Evolutionary conservation across 2,329 filamentous ascomycete genomes (phyloP), one percentile per base, ranked within the genome.

Genomic region (Coniochaeta ligniaria): DNA sequence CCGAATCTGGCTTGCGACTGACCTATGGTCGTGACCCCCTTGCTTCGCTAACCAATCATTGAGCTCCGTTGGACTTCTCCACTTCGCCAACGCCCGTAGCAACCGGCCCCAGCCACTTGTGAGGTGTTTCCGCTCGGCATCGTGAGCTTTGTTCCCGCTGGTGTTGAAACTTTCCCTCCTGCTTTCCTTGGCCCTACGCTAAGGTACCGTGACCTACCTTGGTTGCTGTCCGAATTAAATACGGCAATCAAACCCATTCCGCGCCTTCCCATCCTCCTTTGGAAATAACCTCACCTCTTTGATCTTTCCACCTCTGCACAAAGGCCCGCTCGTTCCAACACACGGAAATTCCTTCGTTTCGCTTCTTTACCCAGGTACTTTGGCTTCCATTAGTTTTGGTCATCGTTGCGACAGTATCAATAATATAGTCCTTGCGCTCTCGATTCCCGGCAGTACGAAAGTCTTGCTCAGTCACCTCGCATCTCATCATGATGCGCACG

Each of bases 401-500:
- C 2, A 7, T 47, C 14, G 43, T 14, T 24, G 20, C 43, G 20
- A 47, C n/a, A 24, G n/a, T 11, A 47, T 47, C 43, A n/a, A 41
- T n/a, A 41, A 41, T 41, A 3, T 38, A n/a, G 16, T 41, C 16
- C 38, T 20, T n/a, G 38, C 16, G 38, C 17, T 20, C n/a, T 41
- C 17, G 17, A 3, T 41, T 41, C 17, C 17, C 17, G n/a, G 17
- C 38, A 41, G 11, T 41, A 41, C 35, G 35, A 36, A 36, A 11
- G 6, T n/a, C 16, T 41, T 3, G 12, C 38, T 41, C 38, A 8
- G 38, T n/a, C 38, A n/a, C 16, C 16, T 41, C 17, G 12, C 35
- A 43, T 20, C 26, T 41, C 45, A 38, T 65, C 73, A 74, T 64
- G 58, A 80, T 80, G 78, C 78, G 76, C 66, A 70, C 70, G 64